These are phyloP conservation scores for Lachnellula suecica DNA, from an alignment of 2,329 filamentous ascomycete species.

Conservation along the genomic window DNA sequence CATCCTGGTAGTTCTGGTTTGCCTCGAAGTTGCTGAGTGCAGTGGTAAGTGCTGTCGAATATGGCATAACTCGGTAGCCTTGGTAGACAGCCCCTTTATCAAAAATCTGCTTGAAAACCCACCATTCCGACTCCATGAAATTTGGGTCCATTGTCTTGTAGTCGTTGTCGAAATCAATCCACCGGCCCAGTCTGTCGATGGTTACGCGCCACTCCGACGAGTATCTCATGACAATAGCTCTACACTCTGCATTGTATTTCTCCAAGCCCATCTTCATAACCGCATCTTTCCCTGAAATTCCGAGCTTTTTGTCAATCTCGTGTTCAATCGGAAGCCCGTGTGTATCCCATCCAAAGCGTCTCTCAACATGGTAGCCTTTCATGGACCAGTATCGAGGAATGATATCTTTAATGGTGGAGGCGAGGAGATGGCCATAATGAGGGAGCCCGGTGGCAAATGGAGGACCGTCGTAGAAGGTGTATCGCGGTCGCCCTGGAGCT, in stretches of 20 bases:
- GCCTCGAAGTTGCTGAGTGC: conserved; percentile 92
- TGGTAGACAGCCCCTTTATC: conserved; percentile 89
- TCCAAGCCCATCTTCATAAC: conserved; percentile 83
- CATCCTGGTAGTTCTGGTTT: conserved; percentile 91
- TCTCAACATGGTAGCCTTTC: conserved; percentile 91
- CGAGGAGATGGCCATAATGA: conserved; percentile 69
- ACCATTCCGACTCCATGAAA: conserved; percentile 97
- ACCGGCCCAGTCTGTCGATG: conserved; percentile 84
- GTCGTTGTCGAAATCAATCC: conserved; percentile 98
- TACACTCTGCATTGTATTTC: conserved; percentile 89
- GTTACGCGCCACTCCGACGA: conserved; percentile 84
- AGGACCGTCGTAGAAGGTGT: conserved; percentile 93
- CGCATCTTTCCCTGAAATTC: conserved; percentile 83
- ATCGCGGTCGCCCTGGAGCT: conserved; percentile 58
- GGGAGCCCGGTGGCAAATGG: conserved; percentile 73
- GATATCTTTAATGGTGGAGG: conserved; percentile 95
- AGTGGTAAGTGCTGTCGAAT: conserved; percentile 86
- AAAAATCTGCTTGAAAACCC: conserved; percentile 92
- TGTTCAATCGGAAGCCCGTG: conserved; percentile 95
- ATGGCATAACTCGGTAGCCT: conserved; percentile 91
- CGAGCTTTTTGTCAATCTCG: conserved; percentile 95
- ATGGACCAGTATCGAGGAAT: conserved; percentile 97
- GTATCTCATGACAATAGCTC: conserved; percentile 90
- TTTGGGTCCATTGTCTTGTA: conserved; percentile 97
- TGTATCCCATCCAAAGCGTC: conserved; percentile 93